Evolutionary conservation across 1,284 basidiomycete species (phyloP).

Genomic region (Agroathelia rolfsii): DNA sequence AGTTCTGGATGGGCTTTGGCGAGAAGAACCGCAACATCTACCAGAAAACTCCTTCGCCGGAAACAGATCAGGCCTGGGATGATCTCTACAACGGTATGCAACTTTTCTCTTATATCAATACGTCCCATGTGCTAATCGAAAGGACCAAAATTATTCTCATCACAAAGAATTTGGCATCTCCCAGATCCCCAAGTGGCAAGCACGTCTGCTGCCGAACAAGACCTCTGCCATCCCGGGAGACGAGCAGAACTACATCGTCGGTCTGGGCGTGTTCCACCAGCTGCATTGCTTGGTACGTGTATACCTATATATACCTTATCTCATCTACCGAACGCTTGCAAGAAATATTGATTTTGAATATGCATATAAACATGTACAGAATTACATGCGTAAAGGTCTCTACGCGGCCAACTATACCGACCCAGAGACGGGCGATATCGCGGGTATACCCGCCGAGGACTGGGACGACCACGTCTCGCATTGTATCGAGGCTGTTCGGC

Average conservation of each 20-base stretch:
- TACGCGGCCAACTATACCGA: slow-evolving; percentile 17
- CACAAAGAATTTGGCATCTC: slow-evolving; percentile 15
- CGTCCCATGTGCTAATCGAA: slow-evolving; percentile 1
- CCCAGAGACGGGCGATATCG: slow-evolving; percentile 6
- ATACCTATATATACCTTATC: neutral
- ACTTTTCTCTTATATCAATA: neutral
- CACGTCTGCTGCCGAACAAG: slow-evolving; percentile 15
- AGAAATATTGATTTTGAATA: slow-evolving; percentile 1
- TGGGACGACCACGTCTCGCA: slow-evolving; percentile 16
- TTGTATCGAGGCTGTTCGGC: slow-evolving; percentile 21
- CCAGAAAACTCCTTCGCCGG: slow-evolving; percentile 10
- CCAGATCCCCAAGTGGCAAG: slow-evolving; percentile 15
- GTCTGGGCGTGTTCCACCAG: slow-evolving; percentile 23
- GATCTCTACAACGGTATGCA: slow-evolving; percentile 9
- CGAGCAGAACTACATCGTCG: slow-evolving; percentile 15
- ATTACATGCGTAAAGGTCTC: slow-evolving; percentile 19
- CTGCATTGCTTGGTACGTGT: slow-evolving; percentile 22
- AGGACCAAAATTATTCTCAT: no score
- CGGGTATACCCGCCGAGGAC: neutral
- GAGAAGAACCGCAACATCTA: no score
- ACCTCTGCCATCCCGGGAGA: slow-evolving; percentile 18
- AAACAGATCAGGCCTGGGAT: slow-evolving; percentile 10
- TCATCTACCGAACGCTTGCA: no score
- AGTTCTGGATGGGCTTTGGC: no score
- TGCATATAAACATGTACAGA: slow-evolving; percentile 11